Evolutionary conservation across 805 yeast genomes (phyloP), one percentile per base, ranked within the genome.

Genomic region (Metschnikowia sp.): DNA sequence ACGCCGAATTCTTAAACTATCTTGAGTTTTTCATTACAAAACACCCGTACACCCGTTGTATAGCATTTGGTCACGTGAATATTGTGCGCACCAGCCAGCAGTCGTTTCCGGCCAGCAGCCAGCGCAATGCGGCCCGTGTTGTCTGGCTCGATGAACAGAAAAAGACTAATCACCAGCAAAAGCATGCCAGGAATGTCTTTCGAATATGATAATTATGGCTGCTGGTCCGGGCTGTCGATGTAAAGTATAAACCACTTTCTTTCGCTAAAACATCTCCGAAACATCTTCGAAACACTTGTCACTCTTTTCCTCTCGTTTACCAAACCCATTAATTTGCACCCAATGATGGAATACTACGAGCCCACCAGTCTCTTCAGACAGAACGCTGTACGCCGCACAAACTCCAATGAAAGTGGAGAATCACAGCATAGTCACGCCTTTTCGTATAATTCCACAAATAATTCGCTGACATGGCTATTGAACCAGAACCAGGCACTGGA

Each of bases 291-390:
- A 4, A 22, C 26, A 22, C n/a, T 32, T 32, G 2, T 12, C 10
- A 12, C 22, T 10, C 37, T 34, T 34, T 34, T 34, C 19, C 22
- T 22, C 3, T 22, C 26, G 26, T 22, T 13, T 12, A 12, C 9
- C 35, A 8, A 32, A 32, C 15, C 35, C 26, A 10, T 7, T 2
- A 10, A 19, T 40, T 40, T 33, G 43, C 43, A 32, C 42, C 42
- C 45, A 37, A 61, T 26, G 64, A 58, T 55, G 59, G 57, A 50
- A 9, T 55, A 40, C 51, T 72, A 72, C 59, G 68, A 70, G 51
- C 76, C 77, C n/a, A 68, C 74, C 4, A 53, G 66, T 40, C 63
- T 72, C 36, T 71, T 72, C 50, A 61, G 77, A 41, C 66, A 69
- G 48, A 72, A 72, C 52, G 77, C 77, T 19, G 64, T 72, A 22